These are phyloP conservation scores for Tetrapisispora taiwanensis DNA, from an alignment of 805 yeast species.

Conservation along the genomic window DNA sequence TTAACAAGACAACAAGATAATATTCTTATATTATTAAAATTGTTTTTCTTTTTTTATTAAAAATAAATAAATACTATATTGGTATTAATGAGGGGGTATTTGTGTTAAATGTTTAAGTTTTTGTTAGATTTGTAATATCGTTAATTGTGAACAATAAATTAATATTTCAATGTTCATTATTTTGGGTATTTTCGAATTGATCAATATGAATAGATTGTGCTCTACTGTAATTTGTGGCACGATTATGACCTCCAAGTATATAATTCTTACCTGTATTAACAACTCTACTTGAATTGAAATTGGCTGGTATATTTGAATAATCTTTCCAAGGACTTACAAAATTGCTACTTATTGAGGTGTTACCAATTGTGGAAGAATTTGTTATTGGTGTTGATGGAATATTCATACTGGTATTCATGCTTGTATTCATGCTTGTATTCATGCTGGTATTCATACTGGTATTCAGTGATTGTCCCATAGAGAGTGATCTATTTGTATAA, in stretches of 20 bases:
- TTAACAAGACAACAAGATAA: too few species aligned
- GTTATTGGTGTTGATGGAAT: slow-evolving; percentile 1
- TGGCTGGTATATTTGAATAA: neutral
- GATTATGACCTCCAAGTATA: slow-evolving; percentile 26
- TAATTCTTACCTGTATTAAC: slow-evolving; percentile 28
- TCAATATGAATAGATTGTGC: slow-evolving; percentile 30
- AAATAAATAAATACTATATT: too few species aligned
- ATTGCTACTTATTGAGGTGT: neutral
- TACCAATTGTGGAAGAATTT: neutral
- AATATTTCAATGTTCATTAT: neutral
- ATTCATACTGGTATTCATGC: neutral
- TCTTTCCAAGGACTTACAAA: slow-evolving; percentile 2
- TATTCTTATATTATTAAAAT: too few species aligned
- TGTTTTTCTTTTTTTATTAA: too few species aligned
- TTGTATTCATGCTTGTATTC: neutral
- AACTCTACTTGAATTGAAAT: slow-evolving; percentile 10
- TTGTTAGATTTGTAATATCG: too few species aligned
- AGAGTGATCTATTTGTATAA: neutral
- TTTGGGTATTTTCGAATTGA: slow-evolving; percentile 13
- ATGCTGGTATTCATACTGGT: neutral
- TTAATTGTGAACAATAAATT: neutral
- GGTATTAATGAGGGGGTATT: too few species aligned
- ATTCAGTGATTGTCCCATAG: neutral
- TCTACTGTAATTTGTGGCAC: slow-evolving; percentile 24
- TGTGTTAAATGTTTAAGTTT: too few species aligned